Conservation (phyloP, 805 yeast genomes). For the Tetrapisispora iriomotensis region DNA sequence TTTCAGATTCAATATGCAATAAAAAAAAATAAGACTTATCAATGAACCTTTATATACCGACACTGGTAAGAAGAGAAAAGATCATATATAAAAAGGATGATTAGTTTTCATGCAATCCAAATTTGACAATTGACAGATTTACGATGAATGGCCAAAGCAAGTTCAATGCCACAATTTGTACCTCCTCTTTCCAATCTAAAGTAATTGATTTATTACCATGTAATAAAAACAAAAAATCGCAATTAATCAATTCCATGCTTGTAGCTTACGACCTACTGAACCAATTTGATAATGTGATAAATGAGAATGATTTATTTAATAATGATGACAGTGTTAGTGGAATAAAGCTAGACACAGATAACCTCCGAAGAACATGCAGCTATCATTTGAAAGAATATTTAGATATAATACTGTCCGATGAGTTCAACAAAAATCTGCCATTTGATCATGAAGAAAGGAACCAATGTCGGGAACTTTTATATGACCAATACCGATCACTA, state of each 20-base stretch:
- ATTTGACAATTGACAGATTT: neutral
- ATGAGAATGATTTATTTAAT: constrained; percentile 6
- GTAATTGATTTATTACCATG: constrained; percentile 28
- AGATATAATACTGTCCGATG: constrained; percentile 28
- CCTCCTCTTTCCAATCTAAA: constrained; percentile 24
- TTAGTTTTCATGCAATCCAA: no score
- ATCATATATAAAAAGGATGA: no score
- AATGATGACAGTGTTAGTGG: neutral
- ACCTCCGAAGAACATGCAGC: neutral
- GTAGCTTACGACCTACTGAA: constrained; percentile 16
- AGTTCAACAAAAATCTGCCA: constrained; percentile 11
- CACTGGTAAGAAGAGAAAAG: no score
- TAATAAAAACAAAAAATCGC: constrained; percentile 20
- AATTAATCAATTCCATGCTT: constrained; percentile 18
- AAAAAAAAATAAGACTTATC: no score
- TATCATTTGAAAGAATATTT: constrained; percentile 39
- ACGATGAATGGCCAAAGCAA: neutral
- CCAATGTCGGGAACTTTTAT: constrained; percentile 6
- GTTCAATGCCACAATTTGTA: constrained; percentile 14
- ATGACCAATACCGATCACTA: neutral
- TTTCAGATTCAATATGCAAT: no score
- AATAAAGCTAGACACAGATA: no score
- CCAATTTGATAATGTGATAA: constrained; percentile 17
- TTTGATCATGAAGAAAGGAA: constrained; percentile 15
- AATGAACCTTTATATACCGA: no score